These are phyloP conservation scores for Arthrobotrys sphaeroides DNA, from an alignment of 2,329 filamentous ascomycete species.

Conservation along the genomic window DNA sequence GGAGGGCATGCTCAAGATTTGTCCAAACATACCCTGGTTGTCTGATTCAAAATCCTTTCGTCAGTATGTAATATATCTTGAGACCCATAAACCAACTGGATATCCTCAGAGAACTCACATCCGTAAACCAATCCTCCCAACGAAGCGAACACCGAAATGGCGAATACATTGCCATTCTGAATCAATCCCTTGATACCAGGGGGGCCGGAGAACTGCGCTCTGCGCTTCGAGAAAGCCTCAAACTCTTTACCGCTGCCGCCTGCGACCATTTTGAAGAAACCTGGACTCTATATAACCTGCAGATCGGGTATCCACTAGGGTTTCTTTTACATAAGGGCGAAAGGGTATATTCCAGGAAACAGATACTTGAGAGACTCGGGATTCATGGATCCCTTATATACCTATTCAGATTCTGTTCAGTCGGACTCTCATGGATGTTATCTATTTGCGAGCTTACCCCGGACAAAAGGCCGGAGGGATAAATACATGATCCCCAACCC, in stretches of 20 bases:
- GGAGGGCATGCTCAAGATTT: constrained; percentile 19
- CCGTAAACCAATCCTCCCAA: constrained; percentile 67
- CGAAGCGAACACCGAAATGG: constrained; percentile 65
- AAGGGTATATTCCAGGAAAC: not conserved
- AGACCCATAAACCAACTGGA: too few species aligned
- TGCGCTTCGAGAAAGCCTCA: constrained; percentile 49
- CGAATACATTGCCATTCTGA: constrained; percentile 67
- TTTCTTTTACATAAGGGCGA: too few species aligned
- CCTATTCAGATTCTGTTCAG: not conserved
- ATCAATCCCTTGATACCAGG: constrained; percentile 66
- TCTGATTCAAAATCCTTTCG: constrained; percentile 28
- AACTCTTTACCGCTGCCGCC: constrained; percentile 43
- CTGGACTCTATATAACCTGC: not conserved
- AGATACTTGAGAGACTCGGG: not conserved
- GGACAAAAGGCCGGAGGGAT: not conserved
- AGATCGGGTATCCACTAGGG: too few species aligned
- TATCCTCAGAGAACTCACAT: too few species aligned
- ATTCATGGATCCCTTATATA: constrained; percentile 9
- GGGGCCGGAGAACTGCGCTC: constrained; percentile 53
- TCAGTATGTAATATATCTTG: constrained; percentile 66
- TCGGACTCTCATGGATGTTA: not conserved
- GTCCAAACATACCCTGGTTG: constrained; percentile 51
- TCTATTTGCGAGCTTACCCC: not conserved
- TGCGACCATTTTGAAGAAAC: constrained; percentile 26
- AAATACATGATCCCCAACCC: not conserved